Evolutionary conservation across 129 eudicot genomes (phyloP), one percentile per base, ranked within the genome.

Genomic region (Arctium minus): DNA sequence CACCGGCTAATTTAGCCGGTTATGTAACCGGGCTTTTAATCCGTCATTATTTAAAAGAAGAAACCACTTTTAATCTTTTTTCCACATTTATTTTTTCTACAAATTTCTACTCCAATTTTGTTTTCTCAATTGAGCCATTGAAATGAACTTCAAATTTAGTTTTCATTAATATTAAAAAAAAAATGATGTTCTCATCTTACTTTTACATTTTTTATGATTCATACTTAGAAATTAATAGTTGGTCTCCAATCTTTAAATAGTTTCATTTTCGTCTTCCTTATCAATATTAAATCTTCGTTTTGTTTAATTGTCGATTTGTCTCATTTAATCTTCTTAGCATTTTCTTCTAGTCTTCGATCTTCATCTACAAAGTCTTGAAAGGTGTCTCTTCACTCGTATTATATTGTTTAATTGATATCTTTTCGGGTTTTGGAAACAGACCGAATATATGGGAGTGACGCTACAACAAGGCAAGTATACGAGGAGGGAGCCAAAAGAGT

Each of bases 401-500:
- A n/a, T 36, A 36, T 70, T 9, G 31, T 12, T 29, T 13, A 70
- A 29, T 17, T 2, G 4, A n/a, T 56, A 18, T 78, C 69, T 35
- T 75, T 33, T 30, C 1, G 37, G 65, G 37, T 79, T 40, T 67
- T 73, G 88, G 65, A 79, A 77, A 80, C 74, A 96, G 98, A 96
- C 83, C 89, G 89, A 88, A 94, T 90, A 82, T 92, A 91, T 69
- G 92, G 90, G 8, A 2, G 74, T 48, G 91, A 89, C 42, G 48
- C 87, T 86, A 86, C 92, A 33, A 96, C 99, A 6, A 87, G 76
- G 81, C 84, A 90, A 48, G 99, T 96, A n/a, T 96, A 96, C 65
- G 98, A 90, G 77, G 98, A 93, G 40, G 92, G 94, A 71, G 92
- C 91, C 29, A 96, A 92, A 89, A 88, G 86, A 83, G 87, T 93